These are phyloP conservation scores for Lepraria neglecta DNA, from an alignment of 495 filamentous ascomycete genomes.

Conservation along the genomic window DNA sequence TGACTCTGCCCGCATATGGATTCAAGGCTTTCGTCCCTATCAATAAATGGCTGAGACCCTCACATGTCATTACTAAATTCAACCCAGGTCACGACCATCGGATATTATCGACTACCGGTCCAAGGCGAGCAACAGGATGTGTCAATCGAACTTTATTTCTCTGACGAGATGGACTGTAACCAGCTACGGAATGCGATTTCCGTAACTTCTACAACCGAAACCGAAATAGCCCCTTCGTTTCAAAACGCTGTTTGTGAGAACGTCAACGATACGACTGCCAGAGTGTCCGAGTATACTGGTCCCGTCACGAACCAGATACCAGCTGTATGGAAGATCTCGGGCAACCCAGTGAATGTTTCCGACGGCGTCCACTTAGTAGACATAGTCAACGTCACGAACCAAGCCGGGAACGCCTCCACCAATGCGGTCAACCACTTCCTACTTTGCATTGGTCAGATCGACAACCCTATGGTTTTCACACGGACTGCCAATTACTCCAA, in stretches of 20 bases:
- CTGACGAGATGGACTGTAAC: conserved; percentile 51
- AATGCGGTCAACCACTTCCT: conserved; percentile 41
- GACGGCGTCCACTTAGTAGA: conserved; percentile 45
- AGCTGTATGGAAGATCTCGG: conserved; percentile 34
- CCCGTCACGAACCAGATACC: conserved; percentile 31
- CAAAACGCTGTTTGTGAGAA: conserved; percentile 30
- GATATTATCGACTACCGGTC: conserved; percentile 19
- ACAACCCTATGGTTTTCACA: conserved; percentile 46
- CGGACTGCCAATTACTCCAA: conserved; percentile 52
- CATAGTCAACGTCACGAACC: conserved; percentile 40
- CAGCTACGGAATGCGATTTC: conserved; percentile 39
- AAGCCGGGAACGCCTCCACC: conserved; percentile 34
- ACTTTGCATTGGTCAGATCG: conserved; percentile 39
- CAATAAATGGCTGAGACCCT: conserved; percentile 27
- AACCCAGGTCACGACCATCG: conserved; percentile 28
- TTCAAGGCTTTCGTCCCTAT: conserved; percentile 28
- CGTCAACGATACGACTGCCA: conserved; percentile 20
- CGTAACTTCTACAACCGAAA: conserved; percentile 41
- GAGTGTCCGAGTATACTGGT: conserved; percentile 33
- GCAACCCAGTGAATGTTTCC: conserved; percentile 41
- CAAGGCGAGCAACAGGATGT: conserved; percentile 33
- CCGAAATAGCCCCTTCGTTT: conserved; percentile 28
- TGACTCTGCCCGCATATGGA: conserved; percentile 23
- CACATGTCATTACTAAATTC: conserved; percentile 28
- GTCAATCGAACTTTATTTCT: conserved; percentile 47